phyloP scores from a whole-genome alignment of 2,329 filamentous ascomycete species.

The Sporothrix dimorphospora region DNA sequence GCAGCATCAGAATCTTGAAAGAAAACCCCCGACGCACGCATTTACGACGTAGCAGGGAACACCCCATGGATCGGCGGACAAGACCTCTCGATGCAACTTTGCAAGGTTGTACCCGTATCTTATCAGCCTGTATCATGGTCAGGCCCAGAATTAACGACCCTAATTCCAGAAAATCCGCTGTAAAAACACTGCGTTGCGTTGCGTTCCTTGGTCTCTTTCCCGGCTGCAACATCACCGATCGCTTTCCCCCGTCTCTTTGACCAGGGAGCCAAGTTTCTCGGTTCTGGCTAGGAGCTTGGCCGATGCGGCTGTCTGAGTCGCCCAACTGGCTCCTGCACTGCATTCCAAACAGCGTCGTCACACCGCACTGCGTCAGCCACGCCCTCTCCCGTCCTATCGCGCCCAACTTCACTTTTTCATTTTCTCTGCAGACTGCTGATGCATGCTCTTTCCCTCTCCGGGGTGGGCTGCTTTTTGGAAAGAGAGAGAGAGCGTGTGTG shows the following conservation, averaged over 20 bases:
- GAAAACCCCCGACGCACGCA: not conserved
- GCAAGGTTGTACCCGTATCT: not conserved
- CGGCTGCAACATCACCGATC: constrained; percentile 13
- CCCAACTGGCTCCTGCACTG: not conserved
- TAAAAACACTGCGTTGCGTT: not conserved
- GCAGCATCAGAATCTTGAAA: not conserved
- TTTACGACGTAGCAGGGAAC: constrained; percentile 1
- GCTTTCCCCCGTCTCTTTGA: not conserved
- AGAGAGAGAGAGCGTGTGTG: not conserved
- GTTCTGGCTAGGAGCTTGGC: too few relatives aligned
- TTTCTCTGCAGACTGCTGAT: not conserved
- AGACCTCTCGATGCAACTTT: constrained; percentile 11
- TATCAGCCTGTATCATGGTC: not conserved
- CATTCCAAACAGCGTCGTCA: constrained; percentile 13
- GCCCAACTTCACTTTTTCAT: not conserved
- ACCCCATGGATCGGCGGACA: not conserved
- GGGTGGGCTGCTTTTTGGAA: not conserved
- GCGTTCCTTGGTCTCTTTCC: not conserved
- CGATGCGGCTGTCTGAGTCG: not conserved
- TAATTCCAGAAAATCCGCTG: not conserved
- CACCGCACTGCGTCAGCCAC: not conserved
- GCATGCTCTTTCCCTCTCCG: not conserved
- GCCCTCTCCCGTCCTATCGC: not conserved
- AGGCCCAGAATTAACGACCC: constrained; percentile 4
- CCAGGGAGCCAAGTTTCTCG: not conserved